Evolutionary conservation across 2,329 filamentous ascomycete species (phyloP), one percentile per base, ranked within the genome.

Genomic region (Alternaria sp.): DNA sequence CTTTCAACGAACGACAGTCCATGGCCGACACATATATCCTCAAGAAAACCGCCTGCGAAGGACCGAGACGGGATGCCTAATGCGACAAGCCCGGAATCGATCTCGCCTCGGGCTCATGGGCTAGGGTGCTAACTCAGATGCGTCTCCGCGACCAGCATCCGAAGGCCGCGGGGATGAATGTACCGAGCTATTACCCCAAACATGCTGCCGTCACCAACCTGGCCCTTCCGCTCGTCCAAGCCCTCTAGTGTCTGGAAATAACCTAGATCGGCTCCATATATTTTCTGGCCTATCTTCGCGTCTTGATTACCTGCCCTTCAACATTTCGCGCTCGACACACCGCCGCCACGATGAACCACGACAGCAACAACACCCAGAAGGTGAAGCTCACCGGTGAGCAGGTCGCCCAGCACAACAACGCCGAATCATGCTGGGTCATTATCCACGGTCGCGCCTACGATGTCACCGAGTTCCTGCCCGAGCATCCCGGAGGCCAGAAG

Each of bases 381-480:
- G 69, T 72, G 37, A 83, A 84, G 79, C 82, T 85, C 69, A 82
- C 79, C 5, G 82, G 82, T 60, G 75, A 75, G 51, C 75, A 79
- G 12, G 71, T 92, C 63, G 88, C 88, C 59, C 84, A 93, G 83
- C 95, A 98, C 84, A 91, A 91, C 82, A 90, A 85, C 73, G 87
- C 87, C 73, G 89, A 97, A 72, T 95, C 92, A 93, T 83, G 82
- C 71, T 93, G 90, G 90, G 86, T 92, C 62, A 89, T 91, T 18
- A 85, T 92, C 21, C 86, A 92, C 75, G 86, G 86, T 49, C 85
- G 87, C 70, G 88, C 92, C 26, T 92, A 89, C 81, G 88, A 92
- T 75, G 79, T 92, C 47, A 89, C 87, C 23, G 84, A 87, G 15
- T 92, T 92, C 75, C 83, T 88, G 10, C 85, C 86, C n/a, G 83